phyloP scores from a whole-genome alignment of 225 moss, liverwort and hornwort genomes.

The Polytrichum formosum region DNA sequence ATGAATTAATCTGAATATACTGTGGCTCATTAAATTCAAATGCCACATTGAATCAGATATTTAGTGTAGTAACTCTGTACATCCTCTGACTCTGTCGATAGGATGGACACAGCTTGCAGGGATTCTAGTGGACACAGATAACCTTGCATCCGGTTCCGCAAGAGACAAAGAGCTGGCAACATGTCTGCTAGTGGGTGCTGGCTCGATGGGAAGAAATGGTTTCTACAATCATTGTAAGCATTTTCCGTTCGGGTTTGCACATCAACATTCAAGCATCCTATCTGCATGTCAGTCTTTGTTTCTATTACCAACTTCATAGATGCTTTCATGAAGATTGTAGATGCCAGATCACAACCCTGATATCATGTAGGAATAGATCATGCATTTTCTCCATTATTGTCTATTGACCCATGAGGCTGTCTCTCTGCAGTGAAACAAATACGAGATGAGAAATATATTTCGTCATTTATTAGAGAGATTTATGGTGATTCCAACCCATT shows the following conservation, averaged over 20 bases:
- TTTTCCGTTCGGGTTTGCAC: neutral
- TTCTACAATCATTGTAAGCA: constrained; percentile 48
- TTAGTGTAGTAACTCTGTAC: neutral
- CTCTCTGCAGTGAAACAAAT: constrained; percentile 43
- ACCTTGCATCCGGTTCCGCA: constrained; percentile 28
- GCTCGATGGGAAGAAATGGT: constrained; percentile 51
- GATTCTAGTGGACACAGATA: constrained; percentile 49
- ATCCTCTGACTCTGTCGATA: neutral
- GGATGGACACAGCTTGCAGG: constrained; percentile 45
- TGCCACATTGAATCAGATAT: too few species aligned
- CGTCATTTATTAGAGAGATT: constrained; percentile 46
- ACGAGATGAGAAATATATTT: constrained; percentile 41
- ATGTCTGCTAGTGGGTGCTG: constrained; percentile 52
- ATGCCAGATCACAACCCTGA: neutral
- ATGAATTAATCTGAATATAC: too few species aligned
- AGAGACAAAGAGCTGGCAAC: constrained; percentile 58
- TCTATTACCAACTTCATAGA: neutral
- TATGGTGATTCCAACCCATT: constrained; percentile 33
- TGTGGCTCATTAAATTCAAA: too few species aligned
- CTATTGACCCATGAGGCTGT: neutral
- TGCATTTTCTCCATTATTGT: neutral
- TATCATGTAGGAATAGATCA: neutral
- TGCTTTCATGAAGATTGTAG: neutral
- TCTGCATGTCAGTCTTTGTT: neutral
- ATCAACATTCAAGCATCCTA: neutral